Percentiles rank a stretch among this genome's conserved stretches.
Evolutionary conservation across 176 grass and related monocot species (phyloP).

Genomic region (Leersia perrieri): DNA sequence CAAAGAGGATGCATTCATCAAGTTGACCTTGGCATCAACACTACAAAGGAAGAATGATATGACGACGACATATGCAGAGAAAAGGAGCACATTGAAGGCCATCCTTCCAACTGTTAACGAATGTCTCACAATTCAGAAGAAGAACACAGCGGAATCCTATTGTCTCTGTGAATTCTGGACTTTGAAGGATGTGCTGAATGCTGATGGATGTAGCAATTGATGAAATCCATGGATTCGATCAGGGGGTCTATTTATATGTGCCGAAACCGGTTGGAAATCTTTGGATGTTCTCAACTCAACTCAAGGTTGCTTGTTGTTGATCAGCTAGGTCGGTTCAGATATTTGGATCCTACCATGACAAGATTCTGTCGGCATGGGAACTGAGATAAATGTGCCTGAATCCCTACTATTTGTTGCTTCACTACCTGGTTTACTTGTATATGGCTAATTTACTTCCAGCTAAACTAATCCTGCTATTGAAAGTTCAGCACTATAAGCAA

Average conservation of each 20-base stretch:
- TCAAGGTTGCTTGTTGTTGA: constrained; percentile 21
- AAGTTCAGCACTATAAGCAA: not conserved
- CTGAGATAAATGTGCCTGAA: constrained; percentile 19
- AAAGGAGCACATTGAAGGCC: not conserved
- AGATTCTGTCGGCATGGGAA: constrained; percentile 17
- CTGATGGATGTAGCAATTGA: not conserved
- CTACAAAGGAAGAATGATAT: not conserved
- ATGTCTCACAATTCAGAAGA: not conserved
- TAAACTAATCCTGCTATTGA: not conserved
- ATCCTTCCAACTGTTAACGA: not conserved
- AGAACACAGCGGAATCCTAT: not conserved
- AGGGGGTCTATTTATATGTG: constrained; percentile 11
- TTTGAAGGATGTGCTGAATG: not conserved
- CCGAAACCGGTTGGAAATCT: not conserved
- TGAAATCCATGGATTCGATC: not conserved
- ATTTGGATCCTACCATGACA: constrained; percentile 4
- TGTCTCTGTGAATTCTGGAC: not conserved
- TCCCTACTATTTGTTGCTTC: not conserved
- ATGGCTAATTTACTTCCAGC: not conserved
- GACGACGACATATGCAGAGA: not conserved
- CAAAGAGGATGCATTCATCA: not conserved
- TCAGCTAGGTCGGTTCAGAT: constrained; percentile 10
- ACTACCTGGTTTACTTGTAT: not conserved
- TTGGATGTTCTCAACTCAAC: not conserved
- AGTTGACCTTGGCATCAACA: constrained; percentile 1